Conservation (phyloP, 1,139 yeast species). For the Scheffersomyces titani region DNA sequence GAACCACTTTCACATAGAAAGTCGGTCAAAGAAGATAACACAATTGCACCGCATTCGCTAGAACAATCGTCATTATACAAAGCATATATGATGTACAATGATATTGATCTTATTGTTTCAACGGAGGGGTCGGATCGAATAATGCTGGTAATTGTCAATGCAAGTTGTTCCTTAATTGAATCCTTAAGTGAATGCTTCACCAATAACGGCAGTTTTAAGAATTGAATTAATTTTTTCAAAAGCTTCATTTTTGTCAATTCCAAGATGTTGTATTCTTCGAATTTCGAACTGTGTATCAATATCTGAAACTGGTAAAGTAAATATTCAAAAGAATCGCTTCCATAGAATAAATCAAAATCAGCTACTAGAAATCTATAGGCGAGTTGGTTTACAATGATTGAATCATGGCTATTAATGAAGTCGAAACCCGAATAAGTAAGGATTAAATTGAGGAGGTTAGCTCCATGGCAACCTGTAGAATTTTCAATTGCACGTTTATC, state of each 20-base stretch:
- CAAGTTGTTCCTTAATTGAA: conserved; percentile 18
- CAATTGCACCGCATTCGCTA: conserved; percentile 29
- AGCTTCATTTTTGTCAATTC: conserved; percentile 57
- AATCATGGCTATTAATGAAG: conserved; percentile 23
- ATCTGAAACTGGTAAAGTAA: conserved; percentile 58
- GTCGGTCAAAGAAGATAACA: conserved; percentile 31
- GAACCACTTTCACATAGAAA: conserved; percentile 33
- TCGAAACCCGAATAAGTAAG: conserved; percentile 29
- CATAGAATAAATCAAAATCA: conserved; percentile 37
- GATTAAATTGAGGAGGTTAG: conserved; percentile 21
- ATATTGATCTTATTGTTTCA: conserved; percentile 35
- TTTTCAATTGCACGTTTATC: conserved; percentile 1
- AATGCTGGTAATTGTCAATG: conserved; percentile 21
- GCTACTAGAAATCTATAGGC: conserved; percentile 33
- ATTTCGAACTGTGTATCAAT: conserved; percentile 53
- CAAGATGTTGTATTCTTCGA: conserved; percentile 46
- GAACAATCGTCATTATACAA: conserved; percentile 32
- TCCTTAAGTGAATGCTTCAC: conserved; percentile 10
- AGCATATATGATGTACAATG: conserved; percentile 38
- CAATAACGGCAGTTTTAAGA: conserved; percentile 37
- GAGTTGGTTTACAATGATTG: conserved; percentile 30
- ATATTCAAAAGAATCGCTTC: conserved; percentile 46
- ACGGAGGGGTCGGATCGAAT: conserved; percentile 37
- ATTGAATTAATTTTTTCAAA: conserved; percentile 54
- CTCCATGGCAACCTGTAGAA: background rate